phyloP scores from a whole-genome alignment of 352 stramenopile genomes.

The Thalassiosira mediterranea region DNA sequence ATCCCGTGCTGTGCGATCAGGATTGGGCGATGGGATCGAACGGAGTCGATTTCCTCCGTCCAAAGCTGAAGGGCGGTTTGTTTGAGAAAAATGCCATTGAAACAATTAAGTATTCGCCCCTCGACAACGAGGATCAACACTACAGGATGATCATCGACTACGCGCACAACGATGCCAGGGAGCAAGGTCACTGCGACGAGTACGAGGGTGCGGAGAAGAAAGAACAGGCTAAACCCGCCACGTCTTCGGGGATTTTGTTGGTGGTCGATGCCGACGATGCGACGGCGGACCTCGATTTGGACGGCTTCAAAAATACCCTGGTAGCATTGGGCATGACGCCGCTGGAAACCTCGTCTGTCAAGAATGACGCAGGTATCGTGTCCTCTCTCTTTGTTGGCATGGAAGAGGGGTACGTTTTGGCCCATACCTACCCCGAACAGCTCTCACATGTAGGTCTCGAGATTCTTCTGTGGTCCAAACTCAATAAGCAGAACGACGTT shows the following conservation, averaged over 20 bases:
- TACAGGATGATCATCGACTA: conserved; percentile 58
- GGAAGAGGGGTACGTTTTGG: conserved; percentile 52
- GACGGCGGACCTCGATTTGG: conserved; percentile 20
- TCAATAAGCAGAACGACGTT: conserved; percentile 61
- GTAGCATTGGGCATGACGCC: conserved; percentile 31
- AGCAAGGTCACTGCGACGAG: conserved; percentile 48
- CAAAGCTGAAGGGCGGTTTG: conserved; percentile 33
- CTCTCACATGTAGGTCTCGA: conserved; percentile 45
- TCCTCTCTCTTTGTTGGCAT: conserved; percentile 49
- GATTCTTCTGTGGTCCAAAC: conserved; percentile 68
- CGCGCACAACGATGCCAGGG: conserved; percentile 39
- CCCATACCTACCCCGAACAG: conserved; percentile 41
- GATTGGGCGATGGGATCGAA: conserved; percentile 62
- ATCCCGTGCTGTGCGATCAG: conserved; percentile 14
- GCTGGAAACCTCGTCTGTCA: conserved; percentile 21
- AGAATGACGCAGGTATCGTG: conserved; percentile 28
- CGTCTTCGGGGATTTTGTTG: conserved; percentile 44
- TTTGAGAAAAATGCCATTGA: conserved; percentile 31
- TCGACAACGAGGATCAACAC: conserved; percentile 55
- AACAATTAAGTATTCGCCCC: conserved; percentile 37
- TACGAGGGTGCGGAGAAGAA: conserved; percentile 37
- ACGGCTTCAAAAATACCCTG: conserved; percentile 28
- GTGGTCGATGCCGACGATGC: conserved; percentile 46
- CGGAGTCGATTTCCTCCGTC: conserved; percentile 65
- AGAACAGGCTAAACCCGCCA: conserved; percentile 37